phyloP scores from a whole-genome alignment of 257 asterid genomes.

The Solanum piurae region DNA sequence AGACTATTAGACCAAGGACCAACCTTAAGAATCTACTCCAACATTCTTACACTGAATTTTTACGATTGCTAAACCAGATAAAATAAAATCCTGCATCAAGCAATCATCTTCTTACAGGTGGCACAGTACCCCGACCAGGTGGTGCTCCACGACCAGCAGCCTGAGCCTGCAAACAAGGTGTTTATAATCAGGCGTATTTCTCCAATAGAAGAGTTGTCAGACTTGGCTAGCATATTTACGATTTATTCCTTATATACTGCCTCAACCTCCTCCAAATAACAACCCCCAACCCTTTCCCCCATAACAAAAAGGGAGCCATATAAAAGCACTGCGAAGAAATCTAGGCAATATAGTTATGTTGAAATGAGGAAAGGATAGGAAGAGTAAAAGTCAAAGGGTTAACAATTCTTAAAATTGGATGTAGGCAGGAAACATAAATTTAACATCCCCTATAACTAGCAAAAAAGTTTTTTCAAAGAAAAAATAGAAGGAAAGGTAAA shows the following conservation, averaged over 20 bases:
- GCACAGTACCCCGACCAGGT: conserved; percentile 78
- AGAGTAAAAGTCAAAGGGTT: not conserved
- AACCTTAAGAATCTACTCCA: not conserved
- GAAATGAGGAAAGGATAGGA: not conserved
- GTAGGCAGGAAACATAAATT: not conserved
- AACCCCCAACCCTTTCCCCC: not conserved
- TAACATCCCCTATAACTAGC: not conserved
- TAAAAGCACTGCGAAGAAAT: not conserved
- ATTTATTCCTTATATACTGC: not conserved
- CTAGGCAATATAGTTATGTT: not conserved
- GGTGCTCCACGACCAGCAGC: conserved; percentile 86
- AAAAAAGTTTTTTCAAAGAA: not conserved
- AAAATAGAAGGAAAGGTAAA: not conserved
- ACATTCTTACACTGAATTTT: not conserved
- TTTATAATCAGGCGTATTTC: conserved; percentile 3
- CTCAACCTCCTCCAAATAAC: not conserved
- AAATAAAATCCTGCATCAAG: not conserved
- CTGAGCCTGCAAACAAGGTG: conserved; percentile 55
- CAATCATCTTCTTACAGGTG: conserved; percentile 78
- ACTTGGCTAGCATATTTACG: not conserved
- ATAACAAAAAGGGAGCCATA: not conserved
- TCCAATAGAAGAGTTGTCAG: not conserved
- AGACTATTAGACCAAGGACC: not conserved
- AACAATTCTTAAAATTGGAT: not conserved
- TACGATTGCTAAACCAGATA: not conserved